phyloP scores from a whole-genome alignment of 345 rosid genomes.

The Dimocarpus longan region DNA sequence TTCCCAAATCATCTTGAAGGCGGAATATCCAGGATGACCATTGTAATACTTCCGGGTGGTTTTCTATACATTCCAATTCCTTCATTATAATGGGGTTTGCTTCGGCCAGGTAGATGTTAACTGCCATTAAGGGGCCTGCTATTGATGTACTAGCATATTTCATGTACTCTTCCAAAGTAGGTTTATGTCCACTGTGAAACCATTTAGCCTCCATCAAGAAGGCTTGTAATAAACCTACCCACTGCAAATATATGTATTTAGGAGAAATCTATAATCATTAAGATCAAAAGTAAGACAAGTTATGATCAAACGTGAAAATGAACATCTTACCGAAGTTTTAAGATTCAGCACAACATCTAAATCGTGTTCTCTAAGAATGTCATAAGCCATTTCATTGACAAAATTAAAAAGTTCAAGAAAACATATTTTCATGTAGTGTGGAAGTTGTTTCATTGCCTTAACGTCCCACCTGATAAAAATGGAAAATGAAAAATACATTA shows the following conservation, averaged over 20 bases:
- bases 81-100: slow-evolving; percentile 1
- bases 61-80: slow-evolving; percentile 12
- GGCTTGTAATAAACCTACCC: slow-evolving; percentile 25
- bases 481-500: neutral
- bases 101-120: slow-evolving; percentile 2
- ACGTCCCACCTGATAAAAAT: slow-evolving; percentile 37
- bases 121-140: slow-evolving; percentile 18
- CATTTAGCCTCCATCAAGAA: slow-evolving; percentile 34
- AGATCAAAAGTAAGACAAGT: neutral
- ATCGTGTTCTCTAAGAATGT: slow-evolving; percentile 17
- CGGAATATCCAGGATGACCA: slow-evolving; percentile 14
- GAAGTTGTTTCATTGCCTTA: slow-evolving; percentile 23
- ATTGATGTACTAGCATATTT: slow-evolving; percentile 24
- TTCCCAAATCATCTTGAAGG: slow-evolving; percentile 33
- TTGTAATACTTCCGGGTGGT: neutral
- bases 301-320: neutral
- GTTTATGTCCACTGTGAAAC: neutral
- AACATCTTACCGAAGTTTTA: slow-evolving; percentile 18
- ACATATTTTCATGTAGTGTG: slow-evolving; percentile 37
- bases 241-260: slow-evolving; percentile 12
- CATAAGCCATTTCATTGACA: slow-evolving; percentile 32
- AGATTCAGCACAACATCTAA: slow-evolving; percentile 6
- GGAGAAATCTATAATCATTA: neutral
- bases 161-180: slow-evolving; percentile 27
- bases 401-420: slow-evolving; percentile 31